These are phyloP conservation scores for Agastache rugosa DNA, from an alignment of 257 asterid species.

Conservation along the genomic window DNA sequence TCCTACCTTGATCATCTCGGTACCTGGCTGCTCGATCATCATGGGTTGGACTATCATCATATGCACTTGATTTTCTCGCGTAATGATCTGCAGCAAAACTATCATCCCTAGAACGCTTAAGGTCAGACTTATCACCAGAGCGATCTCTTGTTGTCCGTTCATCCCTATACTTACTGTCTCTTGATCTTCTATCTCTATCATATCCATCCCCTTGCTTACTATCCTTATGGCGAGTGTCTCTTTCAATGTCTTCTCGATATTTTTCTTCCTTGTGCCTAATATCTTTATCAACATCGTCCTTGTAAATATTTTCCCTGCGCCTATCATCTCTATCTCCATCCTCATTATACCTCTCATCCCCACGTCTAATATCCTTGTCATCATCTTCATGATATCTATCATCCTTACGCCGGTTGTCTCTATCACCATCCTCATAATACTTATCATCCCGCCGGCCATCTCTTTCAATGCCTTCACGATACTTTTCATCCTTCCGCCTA, in stretches of 20 bases:
- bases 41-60: constrained; percentile 67
- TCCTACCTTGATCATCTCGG: constrained; percentile 78
- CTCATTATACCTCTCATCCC: constrained; percentile 62
- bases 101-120: constrained; percentile 70
- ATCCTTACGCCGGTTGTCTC: constrained; percentile 61
- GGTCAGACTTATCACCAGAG: constrained; percentile 71
- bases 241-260: constrained; percentile 67
- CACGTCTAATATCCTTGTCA: constrained; percentile 53
- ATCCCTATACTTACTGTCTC: constrained; percentile 71
- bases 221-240: constrained; percentile 61
- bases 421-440: constrained; percentile 66
- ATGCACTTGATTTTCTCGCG: constrained; percentile 62
- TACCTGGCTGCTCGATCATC: constrained; percentile 69
- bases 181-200: constrained; percentile 73
- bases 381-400: constrained; percentile 71
- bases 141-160: constrained; percentile 64
- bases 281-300: constrained; percentile 54
- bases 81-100: constrained; percentile 58
- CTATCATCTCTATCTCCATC: constrained; percentile 61
- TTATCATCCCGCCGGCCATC: constrained; percentile 61
- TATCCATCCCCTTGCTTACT: constrained; percentile 61
- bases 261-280: constrained; percentile 65
- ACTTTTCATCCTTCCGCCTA: constrained; percentile 64
- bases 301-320: constrained; percentile 47
- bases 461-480: constrained; percentile 57